Percentiles rank a stretch among this genome's conserved stretches.
These are phyloP conservation scores for Danielia oregonensis DNA, from an alignment of 805 yeast species.

Conservation along the genomic window DNA sequence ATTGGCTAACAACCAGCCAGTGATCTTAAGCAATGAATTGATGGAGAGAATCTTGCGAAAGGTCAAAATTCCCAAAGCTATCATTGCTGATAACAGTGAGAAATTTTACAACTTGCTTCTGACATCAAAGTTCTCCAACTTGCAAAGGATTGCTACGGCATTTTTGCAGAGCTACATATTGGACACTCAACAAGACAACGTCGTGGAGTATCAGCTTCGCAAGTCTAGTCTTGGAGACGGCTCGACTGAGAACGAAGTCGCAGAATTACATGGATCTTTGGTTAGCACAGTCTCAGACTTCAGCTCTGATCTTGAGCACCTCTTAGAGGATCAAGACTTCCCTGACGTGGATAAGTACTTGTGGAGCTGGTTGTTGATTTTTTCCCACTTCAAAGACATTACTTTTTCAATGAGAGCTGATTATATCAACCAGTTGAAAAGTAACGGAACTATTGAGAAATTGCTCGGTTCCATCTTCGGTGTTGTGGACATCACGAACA, in stretches of 20 bases:
- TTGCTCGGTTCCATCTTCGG: conserved; percentile 60
- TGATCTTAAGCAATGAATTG: conserved; percentile 31
- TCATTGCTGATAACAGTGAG: conserved; percentile 28
- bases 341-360: conserved; percentile 38
- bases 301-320: conserved; percentile 24
- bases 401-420: conserved; percentile 60
- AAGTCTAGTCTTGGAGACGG: conserved; percentile 31
- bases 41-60: conserved; percentile 22
- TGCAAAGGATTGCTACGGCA: conserved; percentile 43
- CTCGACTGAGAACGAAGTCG: conserved; percentile 18
- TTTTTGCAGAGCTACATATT: conserved; percentile 41
- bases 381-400: conserved; percentile 59
- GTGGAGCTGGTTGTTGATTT: conserved; percentile 67
- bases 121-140: conserved; percentile 14
- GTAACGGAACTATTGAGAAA: conserved; percentile 38
- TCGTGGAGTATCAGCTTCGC: conserved; percentile 57
- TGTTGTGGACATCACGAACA: conserved; percentile 42
- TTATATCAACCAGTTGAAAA: conserved; percentile 56
- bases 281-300: conserved; percentile 25
- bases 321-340: conserved; percentile 7
- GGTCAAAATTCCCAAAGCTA: conserved; percentile 22
- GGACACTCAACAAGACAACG: conserved; percentile 52
- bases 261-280: conserved; percentile 38
- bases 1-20: conserved; percentile 28
- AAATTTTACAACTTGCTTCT: conserved; percentile 33